Evolutionary conservation across 164 flowering plant species (phyloP), one percentile per base, ranked within the genome.

Genomic region (Houttuynia cordata): DNA sequence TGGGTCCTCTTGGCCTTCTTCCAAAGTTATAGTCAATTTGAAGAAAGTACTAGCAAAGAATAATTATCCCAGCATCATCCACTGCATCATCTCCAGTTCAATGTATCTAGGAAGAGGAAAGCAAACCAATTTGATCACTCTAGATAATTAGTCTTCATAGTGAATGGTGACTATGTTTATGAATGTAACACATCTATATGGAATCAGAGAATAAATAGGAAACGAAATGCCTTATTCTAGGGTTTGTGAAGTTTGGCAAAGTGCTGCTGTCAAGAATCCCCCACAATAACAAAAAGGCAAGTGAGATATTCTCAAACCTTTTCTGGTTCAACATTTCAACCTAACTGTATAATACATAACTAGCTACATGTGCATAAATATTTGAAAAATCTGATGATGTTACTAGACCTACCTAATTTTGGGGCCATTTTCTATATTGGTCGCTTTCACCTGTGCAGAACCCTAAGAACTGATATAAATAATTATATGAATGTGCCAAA

Each of bases 191-290:
- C 37, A 30, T 30, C n/a, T n/a, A 30, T 30, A 6, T 30, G 37
- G 37, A 30, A 30, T 30, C 37, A 30, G 2, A 30, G 37, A 30
- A 30, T 5, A n/a, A 52, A 18, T 21, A 20, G 55, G 23, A 52
- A 20, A 52, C 0, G 55, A n/a, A 20, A n/a, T 52, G 23, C 10
- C 23, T 52, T 19, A 23, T n/a, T 52, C 22, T 52, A 12, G 20
- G 55, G 20, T 52, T 52, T 52, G 23, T 52, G 24, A 19, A 52
- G 55, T 52, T 52, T 52, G 55, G 55, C 55, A 52, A 23, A 52
- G 23, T 52, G 55, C 23, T 19, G n/a, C 21, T 52, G 8, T 52
- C 55, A 52, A 19, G 55, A 52, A 52, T 52, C 55, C 55, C 55
- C 18, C 55, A n/a, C 53, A 18, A n/a, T 52, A 52, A n/a, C n/a